Conservation (phyloP, 805 yeast genomes). For the Candida fluviatilis region DNA sequence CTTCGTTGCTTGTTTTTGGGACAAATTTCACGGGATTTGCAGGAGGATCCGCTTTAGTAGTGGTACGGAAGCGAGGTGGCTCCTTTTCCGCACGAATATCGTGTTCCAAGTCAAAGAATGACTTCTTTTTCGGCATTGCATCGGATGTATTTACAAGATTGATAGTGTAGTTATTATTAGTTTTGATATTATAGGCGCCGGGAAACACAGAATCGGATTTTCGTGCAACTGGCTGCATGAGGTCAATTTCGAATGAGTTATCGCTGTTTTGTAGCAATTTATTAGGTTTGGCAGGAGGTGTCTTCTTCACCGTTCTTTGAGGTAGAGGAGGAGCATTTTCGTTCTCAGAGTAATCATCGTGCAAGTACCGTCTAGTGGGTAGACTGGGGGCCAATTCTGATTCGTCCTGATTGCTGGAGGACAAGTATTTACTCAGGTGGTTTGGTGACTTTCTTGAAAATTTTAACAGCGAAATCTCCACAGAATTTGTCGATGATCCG, state of each 20-base stretch:
- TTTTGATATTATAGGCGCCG: not conserved
- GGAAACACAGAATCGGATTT: not conserved
- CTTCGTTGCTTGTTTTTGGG: not conserved
- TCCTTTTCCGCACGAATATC: not conserved
- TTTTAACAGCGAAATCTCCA: constrained; percentile 4
- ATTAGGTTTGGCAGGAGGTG: constrained; percentile 1
- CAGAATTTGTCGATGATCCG: not conserved
- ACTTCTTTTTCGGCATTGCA: not conserved
- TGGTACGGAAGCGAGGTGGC: not conserved
- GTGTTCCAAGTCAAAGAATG: constrained; percentile 2
- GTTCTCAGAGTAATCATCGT: constrained; percentile 5
- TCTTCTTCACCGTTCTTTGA: constrained; percentile 2
- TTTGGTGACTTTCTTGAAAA: constrained; percentile 6
- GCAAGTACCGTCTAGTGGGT: constrained; percentile 1
- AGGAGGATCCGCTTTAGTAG: not conserved
- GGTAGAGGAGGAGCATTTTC: constrained; percentile 14
- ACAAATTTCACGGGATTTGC: not conserved
- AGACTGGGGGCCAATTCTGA: not conserved
- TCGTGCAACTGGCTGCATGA: constrained; percentile 8
- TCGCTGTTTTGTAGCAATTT: not conserved
- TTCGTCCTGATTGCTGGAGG: no score
- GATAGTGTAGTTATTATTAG: not conserved
- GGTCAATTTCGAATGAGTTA: constrained; percentile 2
- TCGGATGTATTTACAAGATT: not conserved
- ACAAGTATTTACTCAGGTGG: not conserved